Evolutionary conservation across 371 early-diverging fungal genomes (phyloP), one percentile per base, ranked within the genome.

Genomic region (Dichotomocladium elegans): DNA sequence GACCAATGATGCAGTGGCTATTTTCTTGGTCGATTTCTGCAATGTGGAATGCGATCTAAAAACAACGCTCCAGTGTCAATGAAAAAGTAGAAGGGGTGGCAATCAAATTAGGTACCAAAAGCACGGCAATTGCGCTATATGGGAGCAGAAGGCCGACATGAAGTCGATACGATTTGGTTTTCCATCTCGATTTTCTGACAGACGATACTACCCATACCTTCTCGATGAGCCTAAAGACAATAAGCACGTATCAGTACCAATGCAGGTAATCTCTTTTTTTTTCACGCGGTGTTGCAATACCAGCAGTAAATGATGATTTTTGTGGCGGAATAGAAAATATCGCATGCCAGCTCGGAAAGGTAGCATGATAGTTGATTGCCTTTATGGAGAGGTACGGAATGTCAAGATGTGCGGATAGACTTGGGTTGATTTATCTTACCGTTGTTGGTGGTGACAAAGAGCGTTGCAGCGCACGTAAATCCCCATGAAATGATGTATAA

Each of bases 1-100:
- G 47, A n/a, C 82, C 80, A 35, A 80, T 78, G 41, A 64, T 62
- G 46, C 82, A 82, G 7, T 47, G 47, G 2, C 73, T 76, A 22
- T 53, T 41, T 4, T 64, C 67, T 37, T 64, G 47, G n/a, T 37
- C 37, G 11, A 81, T 27, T 25, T 69, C 61, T 8, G 64, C 53
- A 40, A 57, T 58, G 17, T 80, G 79, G 46, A 57, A 82, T 10
- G 64, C 19, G 15, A 82, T 10, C 77, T 76, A 26, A 6, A 8
- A 46, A 64, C 60, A 15, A 64, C 64, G 17, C 65, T 66, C 34
- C 37, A 37, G 37, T 17, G 37, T 37, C 8, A 5, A 37, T 0
- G n/a, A n/a, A n/a, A n/a, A n/a, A n/a, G n/a, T n/a, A n/a, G n/a
- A n/a, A n/a, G n/a, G n/a, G 15, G 37, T 37, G 0, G 15, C 15